Evolutionary conservation across 1,139 yeast genomes (phyloP).

Genomic region (Hyphopichia buzzinii): DNA sequence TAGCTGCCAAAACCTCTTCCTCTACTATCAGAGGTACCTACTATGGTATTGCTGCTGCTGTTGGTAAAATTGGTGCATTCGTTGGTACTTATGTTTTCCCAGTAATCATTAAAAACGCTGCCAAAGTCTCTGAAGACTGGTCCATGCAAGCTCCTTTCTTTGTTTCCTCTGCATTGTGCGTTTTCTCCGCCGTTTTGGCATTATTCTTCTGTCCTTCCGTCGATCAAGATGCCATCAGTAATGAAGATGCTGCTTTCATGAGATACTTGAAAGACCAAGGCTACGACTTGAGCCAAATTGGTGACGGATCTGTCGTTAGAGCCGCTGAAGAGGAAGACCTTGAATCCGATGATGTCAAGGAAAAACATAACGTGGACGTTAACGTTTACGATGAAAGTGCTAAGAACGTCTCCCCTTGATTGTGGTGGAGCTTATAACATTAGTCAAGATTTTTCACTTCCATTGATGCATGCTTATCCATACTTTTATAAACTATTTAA

Average conservation of each 20-base stretch:
- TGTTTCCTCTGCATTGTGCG: constrained; percentile 73
- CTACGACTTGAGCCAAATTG: constrained; percentile 53
- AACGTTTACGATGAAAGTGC: too few relatives aligned
- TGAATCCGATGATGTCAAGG: background rate
- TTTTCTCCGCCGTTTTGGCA: constrained; percentile 68
- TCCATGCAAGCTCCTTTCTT: constrained; percentile 79
- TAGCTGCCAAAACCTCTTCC: constrained; percentile 84
- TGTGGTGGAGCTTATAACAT: too few relatives aligned
- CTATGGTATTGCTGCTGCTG: constrained; percentile 88
- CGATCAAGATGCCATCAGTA: constrained; percentile 77
- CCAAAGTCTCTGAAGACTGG: constrained; percentile 22
- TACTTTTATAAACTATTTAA: too few relatives aligned
- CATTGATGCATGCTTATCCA: too few relatives aligned
- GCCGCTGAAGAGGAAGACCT: constrained; percentile 7
- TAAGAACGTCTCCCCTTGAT: too few relatives aligned
- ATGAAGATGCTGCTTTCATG: constrained; percentile 72
- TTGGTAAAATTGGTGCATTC: constrained; percentile 90
- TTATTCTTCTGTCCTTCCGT: constrained; percentile 74
- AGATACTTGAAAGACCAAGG: constrained; percentile 61
- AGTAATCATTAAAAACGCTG: constrained; percentile 47
- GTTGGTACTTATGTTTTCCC: constrained; percentile 91
- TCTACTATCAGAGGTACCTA: constrained; percentile 88
- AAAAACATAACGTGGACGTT: constrained; percentile 1
- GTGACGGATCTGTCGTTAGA: constrained; percentile 25
- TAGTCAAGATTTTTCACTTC: too few relatives aligned